Evolutionary conservation across 371 early-diverging fungal species (phyloP).

Genomic region (Dipsacomyces acuminosporus): DNA sequence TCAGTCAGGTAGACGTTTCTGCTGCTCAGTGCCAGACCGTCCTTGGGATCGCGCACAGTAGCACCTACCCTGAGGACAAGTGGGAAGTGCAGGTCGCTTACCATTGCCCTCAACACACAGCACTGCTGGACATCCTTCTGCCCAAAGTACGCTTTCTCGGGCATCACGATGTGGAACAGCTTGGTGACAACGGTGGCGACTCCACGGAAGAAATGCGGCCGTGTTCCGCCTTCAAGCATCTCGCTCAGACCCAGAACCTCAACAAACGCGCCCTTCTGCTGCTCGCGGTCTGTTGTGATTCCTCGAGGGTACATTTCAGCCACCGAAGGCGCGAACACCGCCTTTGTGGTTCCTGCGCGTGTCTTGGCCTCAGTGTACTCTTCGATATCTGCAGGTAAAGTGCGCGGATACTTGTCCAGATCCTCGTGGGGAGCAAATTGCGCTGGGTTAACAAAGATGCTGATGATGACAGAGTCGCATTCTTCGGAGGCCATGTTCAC

Average conservation of each 20-base stretch:
- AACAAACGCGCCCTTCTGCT: constrained; percentile 88
- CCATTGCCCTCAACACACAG: constrained; percentile 74
- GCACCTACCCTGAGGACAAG: constrained; percentile 68
- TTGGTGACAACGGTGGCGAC: constrained; percentile 95
- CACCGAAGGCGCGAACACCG: constrained; percentile 76
- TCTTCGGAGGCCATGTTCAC: constrained; percentile 57
- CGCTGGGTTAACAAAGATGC: constrained; percentile 95
- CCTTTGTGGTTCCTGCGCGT: constrained; percentile 1
- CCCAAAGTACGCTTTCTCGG: constrained; percentile 83
- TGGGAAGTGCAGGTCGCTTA: constrained; percentile 78
- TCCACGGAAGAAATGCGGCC: constrained; percentile 97
- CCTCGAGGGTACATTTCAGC: constrained; percentile 92
- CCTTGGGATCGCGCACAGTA: constrained; percentile 68
- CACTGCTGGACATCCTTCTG: constrained; percentile 98
- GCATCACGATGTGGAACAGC: constrained; percentile 85
- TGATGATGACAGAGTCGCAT: constrained; percentile 70
- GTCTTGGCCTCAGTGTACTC: constrained; percentile 47
- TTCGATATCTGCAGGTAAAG: constrained; percentile 67
- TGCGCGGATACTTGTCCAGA: constrained; percentile 85
- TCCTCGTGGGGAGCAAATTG: constrained; percentile 97
- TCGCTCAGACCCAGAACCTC: constrained; percentile 84
- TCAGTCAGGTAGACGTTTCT: constrained; percentile 81
- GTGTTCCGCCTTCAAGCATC: constrained; percentile 84
- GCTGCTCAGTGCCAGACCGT: constrained; percentile 88
- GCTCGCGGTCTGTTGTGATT: constrained; percentile 65